Percentiles rank a stretch among this genome's conserved stretches.
phyloP scores from a whole-genome alignment of 2,329 filamentous ascomycete species.

The Sarocladiaceae sp. region DNA sequence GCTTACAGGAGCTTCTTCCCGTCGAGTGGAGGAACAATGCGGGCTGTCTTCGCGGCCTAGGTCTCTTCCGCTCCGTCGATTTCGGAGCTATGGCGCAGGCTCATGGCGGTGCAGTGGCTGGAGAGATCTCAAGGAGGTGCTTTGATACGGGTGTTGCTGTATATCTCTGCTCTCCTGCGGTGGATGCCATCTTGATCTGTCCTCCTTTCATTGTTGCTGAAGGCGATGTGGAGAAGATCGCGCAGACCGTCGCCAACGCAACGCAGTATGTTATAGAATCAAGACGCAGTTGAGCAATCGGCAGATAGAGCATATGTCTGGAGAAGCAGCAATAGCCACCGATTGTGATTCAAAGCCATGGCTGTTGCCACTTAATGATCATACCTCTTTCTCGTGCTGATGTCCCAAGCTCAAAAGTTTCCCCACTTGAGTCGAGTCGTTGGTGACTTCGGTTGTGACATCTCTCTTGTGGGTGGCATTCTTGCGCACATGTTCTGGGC shows the following conservation, averaged over 20 bases:
- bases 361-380: too few relatives aligned
- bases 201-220: conserved; percentile 13
- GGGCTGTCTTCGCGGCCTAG: conserved; percentile 3
- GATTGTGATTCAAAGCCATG: too few relatives aligned
- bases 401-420: too few relatives aligned
- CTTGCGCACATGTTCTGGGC: too few relatives aligned
- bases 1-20: not conserved
- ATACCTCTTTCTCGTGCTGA: too few relatives aligned
- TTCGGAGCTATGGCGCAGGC: not conserved
- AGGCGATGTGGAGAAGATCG: conserved; percentile 9
- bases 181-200: conserved; percentile 12
- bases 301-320: too few relatives aligned
- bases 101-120: conserved; percentile 8
- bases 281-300: too few relatives aligned
- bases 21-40: not conserved
- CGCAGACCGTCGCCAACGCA: not conserved
- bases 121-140: conserved; percentile 8
- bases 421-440: too few relatives aligned
- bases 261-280: not conserved
- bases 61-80: conserved; percentile 7
- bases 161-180: conserved; percentile 12
- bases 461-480: too few relatives aligned
- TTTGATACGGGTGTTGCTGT: conserved; percentile 12
- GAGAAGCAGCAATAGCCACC: too few relatives aligned
- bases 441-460: too few relatives aligned